Evolutionary conservation across 345 rosid species (phyloP), one percentile per base, ranked within the genome.

Genomic region (Euphorbia pulcherrima): DNA sequence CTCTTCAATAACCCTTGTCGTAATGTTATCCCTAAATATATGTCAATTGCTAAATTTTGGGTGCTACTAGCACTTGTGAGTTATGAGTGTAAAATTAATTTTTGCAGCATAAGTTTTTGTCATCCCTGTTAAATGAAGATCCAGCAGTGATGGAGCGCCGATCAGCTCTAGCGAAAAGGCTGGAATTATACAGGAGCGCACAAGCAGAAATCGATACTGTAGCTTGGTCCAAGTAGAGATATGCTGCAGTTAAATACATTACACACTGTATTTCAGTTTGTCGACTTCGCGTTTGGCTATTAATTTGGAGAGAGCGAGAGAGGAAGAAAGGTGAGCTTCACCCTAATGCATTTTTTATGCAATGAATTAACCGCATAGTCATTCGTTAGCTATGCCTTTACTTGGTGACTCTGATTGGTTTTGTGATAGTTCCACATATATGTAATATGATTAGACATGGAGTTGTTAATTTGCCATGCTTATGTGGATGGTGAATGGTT

Each of bases 81-180:
- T 57, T 48, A 72, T 41, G 23, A 17, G 56, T n/a, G 2, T 52
- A 4, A 39, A 12, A 62, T 58, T 2, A 18, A 18, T 59, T 17
- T 60, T 68, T 52, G 82, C 87, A 95, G 99, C 90, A 73, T 86
- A 95, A 90, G 79, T 83, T 81, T 29, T 78, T 95, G 35, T 95
- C 99, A 0, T 79, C 95, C 0, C 65, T 95, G 9, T 77, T 95
- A 82, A 95, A 95, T 4, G 99, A 95, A 78, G 99, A 95, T 74
- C 97, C 99, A 1, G 99, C 97, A 2, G 77, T 95, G 65, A 92
- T 95, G 99, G 97, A 95, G 81, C 92, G 97, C 58, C 83, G 99
- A 0, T 67, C 86, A 46, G 88, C 82, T 50, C 93, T 95, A 24
- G 86, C 96, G 0, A 92, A 92, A 88, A 79, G 97, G 71, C 78